Percentiles rank a stretch among this genome's conserved stretches.
phyloP scores from a whole-genome alignment of 1,139 yeast species.

The Sugiyamaella sp. region DNA sequence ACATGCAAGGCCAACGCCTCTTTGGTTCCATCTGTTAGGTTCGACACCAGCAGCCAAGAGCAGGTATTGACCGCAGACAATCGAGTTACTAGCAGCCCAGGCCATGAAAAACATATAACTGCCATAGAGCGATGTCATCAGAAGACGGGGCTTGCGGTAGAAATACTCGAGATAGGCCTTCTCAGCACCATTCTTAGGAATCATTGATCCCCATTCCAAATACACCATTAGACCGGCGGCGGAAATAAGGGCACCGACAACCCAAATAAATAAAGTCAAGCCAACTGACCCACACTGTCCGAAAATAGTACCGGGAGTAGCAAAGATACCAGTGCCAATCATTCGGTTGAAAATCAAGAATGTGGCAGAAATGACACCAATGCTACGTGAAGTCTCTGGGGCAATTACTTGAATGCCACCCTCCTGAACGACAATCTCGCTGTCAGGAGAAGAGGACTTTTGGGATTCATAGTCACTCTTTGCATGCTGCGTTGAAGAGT shows the following conservation, averaged over 20 bases:
- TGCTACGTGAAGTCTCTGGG: conserved; percentile 39
- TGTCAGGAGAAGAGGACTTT: conserved; percentile 9
- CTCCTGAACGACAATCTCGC: conserved; percentile 7
- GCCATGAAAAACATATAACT: conserved; percentile 76
- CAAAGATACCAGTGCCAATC: conserved; percentile 88
- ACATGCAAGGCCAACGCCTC: conserved; percentile 75
- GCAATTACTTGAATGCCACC: conserved; percentile 18
- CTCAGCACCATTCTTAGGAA: conserved; percentile 88
- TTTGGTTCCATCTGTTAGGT: conserved; percentile 71
- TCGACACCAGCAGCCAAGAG: conserved; percentile 72
- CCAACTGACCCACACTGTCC: conserved; percentile 75
- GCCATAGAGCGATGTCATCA: conserved; percentile 75
- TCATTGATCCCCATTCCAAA: conserved; percentile 82
- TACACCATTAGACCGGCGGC: conserved; percentile 74
- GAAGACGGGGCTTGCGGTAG: conserved; percentile 66
- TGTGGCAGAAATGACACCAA: conserved; percentile 70
- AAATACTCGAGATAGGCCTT: conserved; percentile 79
- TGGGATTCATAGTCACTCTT: conserved; percentile 9
- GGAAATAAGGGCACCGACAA: conserved; percentile 74
- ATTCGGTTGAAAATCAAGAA: conserved; percentile 76
- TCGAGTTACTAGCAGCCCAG: conserved; percentile 80
- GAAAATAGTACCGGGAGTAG: conserved; percentile 80
- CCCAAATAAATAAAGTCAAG: conserved; percentile 71
- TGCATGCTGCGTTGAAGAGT: not conserved
- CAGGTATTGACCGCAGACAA: conserved; percentile 53